Base-by-base conservation (phyloP, 495 filamentous ascomycete species). In the Penicillium crystallinum region DNA sequence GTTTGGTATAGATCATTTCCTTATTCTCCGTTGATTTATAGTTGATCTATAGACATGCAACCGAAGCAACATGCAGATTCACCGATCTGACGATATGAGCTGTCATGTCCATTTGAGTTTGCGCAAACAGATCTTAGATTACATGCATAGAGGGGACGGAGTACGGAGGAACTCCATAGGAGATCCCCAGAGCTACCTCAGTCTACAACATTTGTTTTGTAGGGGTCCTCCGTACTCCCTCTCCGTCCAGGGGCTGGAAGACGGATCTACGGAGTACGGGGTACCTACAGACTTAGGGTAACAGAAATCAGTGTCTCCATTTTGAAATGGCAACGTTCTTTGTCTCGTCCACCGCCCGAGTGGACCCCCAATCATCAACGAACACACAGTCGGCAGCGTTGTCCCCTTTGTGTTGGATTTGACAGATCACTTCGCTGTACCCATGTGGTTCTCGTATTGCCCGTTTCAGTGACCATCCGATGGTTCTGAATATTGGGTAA, bases 311-410 rank as follows among this genome's bases (percentile, higher is more conserved):
- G 38, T 39, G 37, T 39, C 37, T 6, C 10, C 34, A 14, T 7
- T n/a, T 41, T 4, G 27, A 6, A 22, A 43, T 4, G 8, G 17
- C 34, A 36, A 29, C 40, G 2, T 29, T 43, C 23, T 43, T 43
- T 43, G 40, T 43, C n/a, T 36, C 34, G n/a, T n/a, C n/a, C n/a
- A n/a, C 14, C 15, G 34, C 34, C 34, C 47, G 17, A 41, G 47
- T 41, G 48, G 47, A 29, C 35, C 21, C 45, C 34, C 17, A 38
- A 21, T 38, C 34, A 31, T 30, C 14, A 14, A 25, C 30, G 43
- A 46, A 46, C 43, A 46, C 43, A 35, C 43, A 3, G 29, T 46
- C 43, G 43, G 43, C 21, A 46, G 29, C 31, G 29, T 37, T 47
- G 45, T 23, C 45, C 29, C 34, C n/a, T 42, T 27, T 42, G 39